phyloP scores from a whole-genome alignment of 805 yeast genomes.

The Priceomyces castillae region DNA sequence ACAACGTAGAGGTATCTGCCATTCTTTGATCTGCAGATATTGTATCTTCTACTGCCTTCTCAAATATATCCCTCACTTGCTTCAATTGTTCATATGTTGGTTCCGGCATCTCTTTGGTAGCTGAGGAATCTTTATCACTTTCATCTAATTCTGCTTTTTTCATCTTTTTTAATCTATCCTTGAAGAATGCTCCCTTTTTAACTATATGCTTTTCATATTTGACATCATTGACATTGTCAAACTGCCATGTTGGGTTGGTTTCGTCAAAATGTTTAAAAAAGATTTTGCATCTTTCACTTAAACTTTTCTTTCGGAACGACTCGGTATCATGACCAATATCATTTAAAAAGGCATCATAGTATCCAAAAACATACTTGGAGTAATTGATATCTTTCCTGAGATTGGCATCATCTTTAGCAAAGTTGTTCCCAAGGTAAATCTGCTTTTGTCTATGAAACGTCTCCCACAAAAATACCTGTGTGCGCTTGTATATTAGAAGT shows the following conservation, averaged over 20 bases:
- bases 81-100: conserved; percentile 3
- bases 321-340: neutral
- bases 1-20: conserved; percentile 30
- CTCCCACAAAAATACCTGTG: neutral
- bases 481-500: neutral
- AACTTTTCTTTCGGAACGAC: conserved; percentile 9
- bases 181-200: conserved; percentile 16
- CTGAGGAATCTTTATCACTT: conserved; percentile 10
- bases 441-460: neutral
- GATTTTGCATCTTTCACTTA: conserved; percentile 22
- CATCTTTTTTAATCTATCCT: conserved; percentile 8
- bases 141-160: conserved; percentile 4
- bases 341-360: conserved; percentile 17
- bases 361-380: conserved; percentile 20
- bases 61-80: conserved; percentile 15
- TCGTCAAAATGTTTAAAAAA: conserved; percentile 22
- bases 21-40: conserved; percentile 18
- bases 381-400: conserved; percentile 17
- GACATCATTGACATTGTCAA: conserved; percentile 11
- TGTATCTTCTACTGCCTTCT: conserved; percentile 15
- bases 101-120: no score
- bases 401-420: neutral
- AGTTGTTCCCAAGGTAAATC: neutral
- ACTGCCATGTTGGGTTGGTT: conserved; percentile 22
- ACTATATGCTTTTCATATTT: conserved; percentile 20